Percentiles rank a stretch among this genome's conserved stretches.
Conservation (phyloP, 257 asterid species). For the Mitragyna speciosa region DNA sequence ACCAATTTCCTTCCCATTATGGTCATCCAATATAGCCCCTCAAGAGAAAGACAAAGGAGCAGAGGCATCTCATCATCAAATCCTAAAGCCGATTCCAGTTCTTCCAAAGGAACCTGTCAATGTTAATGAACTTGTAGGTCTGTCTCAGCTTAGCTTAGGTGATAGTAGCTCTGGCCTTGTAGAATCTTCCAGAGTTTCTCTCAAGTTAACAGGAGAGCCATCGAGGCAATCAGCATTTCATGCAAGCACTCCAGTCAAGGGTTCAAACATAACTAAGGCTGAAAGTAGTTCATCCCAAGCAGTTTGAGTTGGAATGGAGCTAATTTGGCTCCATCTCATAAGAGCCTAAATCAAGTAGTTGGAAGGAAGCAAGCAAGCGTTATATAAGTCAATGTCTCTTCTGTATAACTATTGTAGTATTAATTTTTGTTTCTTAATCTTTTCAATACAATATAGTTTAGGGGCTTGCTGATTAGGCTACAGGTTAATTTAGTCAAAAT, state of each 20-base stretch:
- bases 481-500: conserved; percentile 19
- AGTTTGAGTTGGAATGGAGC: conserved; percentile 16
- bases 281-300: conserved; percentile 32
- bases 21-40: conserved; percentile 55
- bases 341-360: background rate
- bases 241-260: conserved; percentile 34
- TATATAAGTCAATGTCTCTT: background rate
- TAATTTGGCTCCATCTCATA: background rate
- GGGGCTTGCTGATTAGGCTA: conserved; percentile 4
- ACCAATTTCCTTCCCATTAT: conserved; percentile 52
- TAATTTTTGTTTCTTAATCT: conserved; percentile 13
- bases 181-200: conserved; percentile 47
- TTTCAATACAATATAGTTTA: conserved; percentile 26
- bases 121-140: conserved; percentile 49
- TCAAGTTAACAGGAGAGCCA: conserved; percentile 40
- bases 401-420: conserved; percentile 15
- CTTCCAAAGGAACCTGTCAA: conserved; percentile 44
- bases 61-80: conserved; percentile 39
- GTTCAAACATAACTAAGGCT: conserved; percentile 26
- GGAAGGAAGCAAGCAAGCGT: background rate
- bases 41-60: conserved; percentile 23
- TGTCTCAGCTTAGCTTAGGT: conserved; percentile 61
- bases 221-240: conserved; percentile 39
- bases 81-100: conserved; percentile 37
- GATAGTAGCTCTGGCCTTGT: conserved; percentile 24